Base-by-base conservation (phyloP, 768 basidiomycete species). In the Calocera viscosa region DNA sequence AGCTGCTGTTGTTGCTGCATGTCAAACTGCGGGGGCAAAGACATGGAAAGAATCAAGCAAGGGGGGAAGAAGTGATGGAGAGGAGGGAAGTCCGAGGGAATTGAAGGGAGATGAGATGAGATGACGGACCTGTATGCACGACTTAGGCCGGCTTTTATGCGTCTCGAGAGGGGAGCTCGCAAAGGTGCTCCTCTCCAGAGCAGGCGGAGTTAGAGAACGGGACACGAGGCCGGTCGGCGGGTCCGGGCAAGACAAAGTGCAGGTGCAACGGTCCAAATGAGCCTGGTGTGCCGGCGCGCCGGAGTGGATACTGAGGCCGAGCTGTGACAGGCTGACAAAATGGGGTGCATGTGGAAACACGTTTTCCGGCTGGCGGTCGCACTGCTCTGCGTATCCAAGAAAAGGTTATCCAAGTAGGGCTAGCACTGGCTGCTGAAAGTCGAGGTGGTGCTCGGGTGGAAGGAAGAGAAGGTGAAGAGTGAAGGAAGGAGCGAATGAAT, bases 111-210 rank as follows among this genome's bases (percentile, higher is more conserved):
- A 30, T 12, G 22, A 16, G 53, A 60, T 12, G 53, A 32, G 53
- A 60, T 60, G 53, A 60, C 53, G 26, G 53, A 60, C 53, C 53
- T 60, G 53, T 60, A 60, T 60, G 53, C 53, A 26, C 53, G 11
- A 5, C 5, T 10, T 16, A 30, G 53, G 26, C 22, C 26, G 30
- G 53, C 53, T 60, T 60, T 60, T 60, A 60, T 60, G 30, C 53
- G 14, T 60, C 53, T 60, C 53, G 11, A 22, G 53, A 47, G 8
- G 53, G 35, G 35, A 38, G 35, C 35, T 38, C 35, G 5, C 7
- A 14, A 38, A 60, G 53, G 30, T 32, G 53, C 26, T 60, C 30
- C 53, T 26, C 26, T 26, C 53, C 30, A 19, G 53, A 60, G 30
- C 53, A 60, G 14, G 53, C 53, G 53, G 53, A 26, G 53, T 10